These are phyloP conservation scores for Phaeophleospora eucalypticola DNA, from an alignment of 2,329 filamentous ascomycete genomes.

Conservation along the genomic window DNA sequence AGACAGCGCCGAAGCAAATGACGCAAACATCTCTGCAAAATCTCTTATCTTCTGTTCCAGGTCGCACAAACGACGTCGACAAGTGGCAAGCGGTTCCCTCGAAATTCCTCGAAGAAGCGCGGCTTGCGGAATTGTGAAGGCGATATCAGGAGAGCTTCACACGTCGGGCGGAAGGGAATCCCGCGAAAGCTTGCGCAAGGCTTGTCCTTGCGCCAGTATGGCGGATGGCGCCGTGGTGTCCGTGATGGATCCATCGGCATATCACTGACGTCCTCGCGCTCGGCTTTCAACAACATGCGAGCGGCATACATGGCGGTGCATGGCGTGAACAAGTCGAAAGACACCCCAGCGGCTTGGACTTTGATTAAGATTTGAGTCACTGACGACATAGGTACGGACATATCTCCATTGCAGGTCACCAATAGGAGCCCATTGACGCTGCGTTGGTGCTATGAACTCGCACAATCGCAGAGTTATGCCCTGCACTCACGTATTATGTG, in stretches of 20 bases:
- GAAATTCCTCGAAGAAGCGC: too few relatives aligned
- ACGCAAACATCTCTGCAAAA: too few relatives aligned
- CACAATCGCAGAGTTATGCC: too few relatives aligned
- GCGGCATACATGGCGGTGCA: not conserved
- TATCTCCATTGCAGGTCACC: not conserved
- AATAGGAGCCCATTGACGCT: not conserved
- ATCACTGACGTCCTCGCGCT: not conserved
- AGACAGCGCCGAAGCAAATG: too few relatives aligned
- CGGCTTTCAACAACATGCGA: not conserved
- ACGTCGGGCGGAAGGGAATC: not conserved
- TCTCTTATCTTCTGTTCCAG: too few relatives aligned
- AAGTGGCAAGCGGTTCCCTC: too few relatives aligned
- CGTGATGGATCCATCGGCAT: not conserved
- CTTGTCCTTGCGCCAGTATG: not conserved
- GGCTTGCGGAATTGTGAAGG: too few relatives aligned
- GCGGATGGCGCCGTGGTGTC: too few relatives aligned
- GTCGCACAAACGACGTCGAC: too few relatives aligned
- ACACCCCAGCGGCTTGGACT: not conserved
- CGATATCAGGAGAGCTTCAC: too few relatives aligned
- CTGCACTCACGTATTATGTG: too few relatives aligned
- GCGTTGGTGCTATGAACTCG: too few relatives aligned
- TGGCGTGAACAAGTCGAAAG: not conserved
- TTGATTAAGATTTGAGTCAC: not conserved
- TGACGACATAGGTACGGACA: not conserved
- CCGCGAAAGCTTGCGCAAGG: not conserved